Percentiles rank a stretch among this genome's conserved stretches.
Conservation (phyloP, 1,284 basidiomycete genomes). For the Mycena citricolor region DNA sequence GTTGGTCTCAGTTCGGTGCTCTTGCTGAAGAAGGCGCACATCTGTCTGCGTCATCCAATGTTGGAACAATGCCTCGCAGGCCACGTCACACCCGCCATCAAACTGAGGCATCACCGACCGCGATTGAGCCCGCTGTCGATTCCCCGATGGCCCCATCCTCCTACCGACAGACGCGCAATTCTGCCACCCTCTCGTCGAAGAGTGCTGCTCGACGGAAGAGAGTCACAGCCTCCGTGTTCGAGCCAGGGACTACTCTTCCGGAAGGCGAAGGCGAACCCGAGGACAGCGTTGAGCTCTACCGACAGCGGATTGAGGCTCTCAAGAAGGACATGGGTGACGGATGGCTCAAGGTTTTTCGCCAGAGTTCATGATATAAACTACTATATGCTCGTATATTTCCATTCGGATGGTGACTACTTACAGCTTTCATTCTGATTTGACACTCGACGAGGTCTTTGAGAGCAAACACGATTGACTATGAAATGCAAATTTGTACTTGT, state of each 20-base stretch:
- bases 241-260: conserved; percentile 38
- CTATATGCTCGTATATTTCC: conserved; percentile 1
- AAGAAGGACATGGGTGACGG: conserved; percentile 84
- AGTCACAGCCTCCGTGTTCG: conserved; percentile 61
- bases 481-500: conserved; percentile 5
- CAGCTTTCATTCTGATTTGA: conserved; percentile 2
- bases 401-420: neutral
- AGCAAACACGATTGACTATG: neutral
- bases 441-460: too few relatives aligned
- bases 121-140: conserved; percentile 7
- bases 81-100: conserved; percentile 47
- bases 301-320: conserved; percentile 76
- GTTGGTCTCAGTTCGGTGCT: conserved; percentile 29
- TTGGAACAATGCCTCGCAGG: conserved; percentile 22
- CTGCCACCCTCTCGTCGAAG: conserved; percentile 35
- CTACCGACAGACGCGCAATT: conserved; percentile 23
- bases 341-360: conserved; percentile 82
- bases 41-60: conserved; percentile 8
- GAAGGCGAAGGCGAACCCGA: conserved; percentile 34
- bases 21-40: conserved; percentile 18
- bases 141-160: conserved; percentile 10
- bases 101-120: conserved; percentile 37
- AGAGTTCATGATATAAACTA: conserved; percentile 42
- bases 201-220: conserved; percentile 49
- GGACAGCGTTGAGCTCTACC: conserved; percentile 65